phyloP scores from a whole-genome alignment of 2,329 filamentous ascomycete genomes.

The Hypomyces rosellus region DNA sequence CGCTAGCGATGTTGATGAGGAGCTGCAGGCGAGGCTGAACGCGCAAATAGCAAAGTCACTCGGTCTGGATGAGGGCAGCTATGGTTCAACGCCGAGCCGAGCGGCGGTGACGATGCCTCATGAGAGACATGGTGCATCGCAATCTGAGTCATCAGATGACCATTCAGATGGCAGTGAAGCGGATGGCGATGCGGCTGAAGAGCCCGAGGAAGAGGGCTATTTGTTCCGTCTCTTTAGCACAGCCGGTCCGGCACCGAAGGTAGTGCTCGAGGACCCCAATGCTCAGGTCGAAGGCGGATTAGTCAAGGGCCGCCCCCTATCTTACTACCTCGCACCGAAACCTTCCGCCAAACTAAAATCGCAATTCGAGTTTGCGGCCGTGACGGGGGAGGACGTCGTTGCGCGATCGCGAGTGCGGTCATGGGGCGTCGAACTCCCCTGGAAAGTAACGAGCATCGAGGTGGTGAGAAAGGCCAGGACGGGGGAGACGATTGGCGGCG shows the following conservation, averaged over 20 bases:
- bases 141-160: background rate
- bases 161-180: too few species aligned
- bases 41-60: slow-evolving; percentile 43
- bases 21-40: slow-evolving; percentile 39
- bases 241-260: slow-evolving; percentile 38
- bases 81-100: slow-evolving; percentile 17
- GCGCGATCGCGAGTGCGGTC: slow-evolving; percentile 35
- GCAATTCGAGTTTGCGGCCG: slow-evolving; percentile 40
- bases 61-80: slow-evolving; percentile 23
- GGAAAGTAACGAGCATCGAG: slow-evolving; percentile 46
- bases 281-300: slow-evolving; percentile 31
- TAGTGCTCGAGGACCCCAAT: slow-evolving; percentile 43
- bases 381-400: slow-evolving; percentile 47
- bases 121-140: background rate
- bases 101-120: background rate
- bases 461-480: slow-evolving; percentile 25
- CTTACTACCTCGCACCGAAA: slow-evolving; percentile 42
- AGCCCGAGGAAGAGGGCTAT: slow-evolving; percentile 22
- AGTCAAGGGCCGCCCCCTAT: slow-evolving; percentile 33
- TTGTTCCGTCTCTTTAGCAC: slow-evolving; percentile 53
- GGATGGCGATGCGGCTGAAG: slow-evolving; percentile 20
- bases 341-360: slow-evolving; percentile 30
- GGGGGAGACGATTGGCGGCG: slow-evolving; percentile 4
- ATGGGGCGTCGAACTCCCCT: slow-evolving; percentile 56
- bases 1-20: slow-evolving; percentile 25